These are phyloP conservation scores for Protomyces inouyei DNA, from an alignment of 1,139 yeast genomes.

Conservation along the genomic window DNA sequence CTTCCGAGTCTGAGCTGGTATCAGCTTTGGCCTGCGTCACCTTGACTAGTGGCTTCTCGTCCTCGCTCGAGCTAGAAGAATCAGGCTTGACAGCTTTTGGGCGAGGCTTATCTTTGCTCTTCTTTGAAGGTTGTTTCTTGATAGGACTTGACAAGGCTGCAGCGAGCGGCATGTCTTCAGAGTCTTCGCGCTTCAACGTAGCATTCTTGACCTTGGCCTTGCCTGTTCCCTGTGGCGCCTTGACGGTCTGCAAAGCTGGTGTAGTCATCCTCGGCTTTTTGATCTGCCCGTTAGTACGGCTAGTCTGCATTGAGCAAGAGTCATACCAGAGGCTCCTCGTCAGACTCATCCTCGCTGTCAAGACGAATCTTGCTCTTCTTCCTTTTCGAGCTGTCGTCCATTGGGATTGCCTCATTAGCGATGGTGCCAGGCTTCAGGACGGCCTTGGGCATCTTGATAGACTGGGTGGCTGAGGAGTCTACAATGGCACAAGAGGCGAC, in stretches of 20 bases:
- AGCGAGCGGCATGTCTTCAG: not conserved
- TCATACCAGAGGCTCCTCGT: slow-evolving; percentile 16
- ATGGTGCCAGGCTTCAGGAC: not conserved
- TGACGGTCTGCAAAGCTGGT: not conserved
- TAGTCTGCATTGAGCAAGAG: not conserved
- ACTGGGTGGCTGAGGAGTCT: not conserved
- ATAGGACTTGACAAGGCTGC: not conserved
- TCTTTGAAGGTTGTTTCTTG: not conserved
- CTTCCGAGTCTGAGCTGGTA: slow-evolving; percentile 1
- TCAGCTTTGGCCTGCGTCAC: slow-evolving; percentile 2
- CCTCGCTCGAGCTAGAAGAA: slow-evolving; percentile 1
- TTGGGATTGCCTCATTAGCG: not conserved
- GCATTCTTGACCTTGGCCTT: not conserved
- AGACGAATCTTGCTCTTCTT: slow-evolving; percentile 17
- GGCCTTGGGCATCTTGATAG: not conserved
- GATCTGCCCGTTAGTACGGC: not conserved
- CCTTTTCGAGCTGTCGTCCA: not conserved
- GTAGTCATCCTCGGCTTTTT: slow-evolving; percentile 1
- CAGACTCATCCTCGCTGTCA: slow-evolving; percentile 9
- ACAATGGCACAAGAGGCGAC: not conserved
- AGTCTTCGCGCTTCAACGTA: not conserved
- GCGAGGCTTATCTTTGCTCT: not conserved
- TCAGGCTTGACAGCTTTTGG: not conserved
- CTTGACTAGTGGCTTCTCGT: slow-evolving; percentile 7
- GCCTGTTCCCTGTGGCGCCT: not conserved